Percentiles rank a stretch among this genome's conserved stretches.
phyloP scores from a whole-genome alignment of 768 basidiomycete genomes.

The Boletales sp. region DNA sequence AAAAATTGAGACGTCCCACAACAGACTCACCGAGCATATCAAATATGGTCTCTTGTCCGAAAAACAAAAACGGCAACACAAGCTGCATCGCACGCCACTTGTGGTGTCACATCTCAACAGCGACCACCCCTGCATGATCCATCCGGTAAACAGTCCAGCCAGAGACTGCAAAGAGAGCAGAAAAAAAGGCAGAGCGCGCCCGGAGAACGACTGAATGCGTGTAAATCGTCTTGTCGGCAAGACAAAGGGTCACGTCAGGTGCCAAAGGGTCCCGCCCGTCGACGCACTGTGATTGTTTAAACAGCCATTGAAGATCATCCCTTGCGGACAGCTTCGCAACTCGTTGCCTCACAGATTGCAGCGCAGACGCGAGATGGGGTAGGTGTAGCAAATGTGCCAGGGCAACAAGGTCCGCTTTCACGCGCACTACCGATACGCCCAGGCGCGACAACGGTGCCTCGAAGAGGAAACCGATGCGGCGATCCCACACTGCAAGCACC shows the following conservation, averaged over 20 bases:
- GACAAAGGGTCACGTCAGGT: slow-evolving; percentile 68
- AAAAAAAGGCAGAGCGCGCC: slow-evolving; percentile 80
- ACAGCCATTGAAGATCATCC: slow-evolving; percentile 49
- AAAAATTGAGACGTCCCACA: background rate
- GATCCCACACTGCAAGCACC: slow-evolving; percentile 81
- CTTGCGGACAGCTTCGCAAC: slow-evolving; percentile 46
- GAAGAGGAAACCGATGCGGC: slow-evolving; percentile 50
- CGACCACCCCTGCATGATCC: slow-evolving; percentile 48
- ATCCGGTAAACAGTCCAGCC: slow-evolving; percentile 76
- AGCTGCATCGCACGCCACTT: slow-evolving; percentile 70
- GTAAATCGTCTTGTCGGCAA: slow-evolving; percentile 62
- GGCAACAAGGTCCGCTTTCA: slow-evolving; percentile 61
- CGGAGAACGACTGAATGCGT: slow-evolving; percentile 78
- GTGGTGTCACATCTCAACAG: slow-evolving; percentile 70
- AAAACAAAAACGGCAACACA: slow-evolving; percentile 75
- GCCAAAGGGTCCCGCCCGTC: slow-evolving; percentile 30
- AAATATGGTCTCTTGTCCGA: slow-evolving; percentile 72
- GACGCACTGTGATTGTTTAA: slow-evolving; percentile 27
- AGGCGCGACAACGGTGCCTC: slow-evolving; percentile 37
- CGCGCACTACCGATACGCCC: slow-evolving; percentile 40
- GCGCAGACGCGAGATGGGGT: slow-evolving; percentile 45
- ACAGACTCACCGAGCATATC: slow-evolving; percentile 55
- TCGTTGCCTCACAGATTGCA: slow-evolving; percentile 62
- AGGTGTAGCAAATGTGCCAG: slow-evolving; percentile 62
- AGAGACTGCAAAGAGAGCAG: slow-evolving; percentile 74